Conservation (phyloP, 768 basidiomycete species). For the Hericium erinaceus region DNA sequence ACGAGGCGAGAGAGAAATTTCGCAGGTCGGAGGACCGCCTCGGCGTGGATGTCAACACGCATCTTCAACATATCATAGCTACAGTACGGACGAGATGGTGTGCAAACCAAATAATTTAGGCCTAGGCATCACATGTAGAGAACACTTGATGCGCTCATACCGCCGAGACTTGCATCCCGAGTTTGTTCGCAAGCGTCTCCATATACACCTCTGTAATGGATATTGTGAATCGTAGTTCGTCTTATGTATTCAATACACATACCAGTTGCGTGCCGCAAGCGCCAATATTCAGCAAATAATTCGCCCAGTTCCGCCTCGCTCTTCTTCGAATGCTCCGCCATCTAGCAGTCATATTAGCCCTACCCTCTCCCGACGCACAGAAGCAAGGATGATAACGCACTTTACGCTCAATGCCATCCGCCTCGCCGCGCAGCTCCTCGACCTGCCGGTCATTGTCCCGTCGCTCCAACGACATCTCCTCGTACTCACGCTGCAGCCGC, state of each 20-base stretch:
- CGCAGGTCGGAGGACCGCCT: no score
- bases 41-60: no score
- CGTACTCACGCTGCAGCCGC: slow-evolving; percentile 68
- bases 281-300: slow-evolving; percentile 78
- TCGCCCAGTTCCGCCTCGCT: slow-evolving; percentile 77
- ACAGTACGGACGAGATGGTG: no score
- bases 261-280: slow-evolving; percentile 71
- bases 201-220: slow-evolving; percentile 61
- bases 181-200: slow-evolving; percentile 77
- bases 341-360: slow-evolving; percentile 32
- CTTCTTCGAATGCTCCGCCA: slow-evolving; percentile 62
- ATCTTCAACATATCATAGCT: no score
- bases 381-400: slow-evolving; percentile 23
- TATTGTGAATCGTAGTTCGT: not conserved
- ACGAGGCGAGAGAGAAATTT: no score
- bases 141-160: not conserved
- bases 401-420: slow-evolving; percentile 57
- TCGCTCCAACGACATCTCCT: slow-evolving; percentile 67
- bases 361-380: not conserved
- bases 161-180: slow-evolving; percentile 41
- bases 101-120: no score
- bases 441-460: slow-evolving; percentile 72
- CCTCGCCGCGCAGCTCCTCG: slow-evolving; percentile 66
- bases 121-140: no score
- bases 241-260: slow-evolving; percentile 3